Evolutionary conservation across 768 basidiomycete genomes (phyloP).

Genomic region (Leucocoprinus leucothites): DNA sequence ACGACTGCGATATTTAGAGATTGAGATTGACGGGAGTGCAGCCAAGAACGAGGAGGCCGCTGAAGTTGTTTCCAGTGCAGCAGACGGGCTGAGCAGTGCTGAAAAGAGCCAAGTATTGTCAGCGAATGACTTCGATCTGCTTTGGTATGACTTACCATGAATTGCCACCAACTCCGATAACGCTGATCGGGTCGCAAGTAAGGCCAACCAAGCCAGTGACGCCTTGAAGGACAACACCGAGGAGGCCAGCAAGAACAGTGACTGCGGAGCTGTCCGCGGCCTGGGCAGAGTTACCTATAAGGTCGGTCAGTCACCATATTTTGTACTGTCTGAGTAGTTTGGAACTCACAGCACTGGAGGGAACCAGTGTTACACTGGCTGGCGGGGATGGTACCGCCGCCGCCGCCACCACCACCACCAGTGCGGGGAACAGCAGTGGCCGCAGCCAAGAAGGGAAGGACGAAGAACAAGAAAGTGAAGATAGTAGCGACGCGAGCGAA

Average conservation of each 20-base stretch:
- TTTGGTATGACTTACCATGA: conserved; percentile 21
- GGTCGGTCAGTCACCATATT: too few relatives aligned
- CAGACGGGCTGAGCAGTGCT: conserved; percentile 25
- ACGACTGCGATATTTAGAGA: conserved; percentile 6
- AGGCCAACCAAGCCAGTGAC: conserved; percentile 6
- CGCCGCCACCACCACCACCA: too few relatives aligned
- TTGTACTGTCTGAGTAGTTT: too few relatives aligned
- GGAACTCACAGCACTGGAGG: too few relatives aligned
- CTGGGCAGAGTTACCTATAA: conserved; percentile 17
- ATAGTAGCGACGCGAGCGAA: too few relatives aligned
- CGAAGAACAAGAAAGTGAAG: too few relatives aligned
- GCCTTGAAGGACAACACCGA: too few relatives aligned
- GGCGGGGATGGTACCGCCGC: too few relatives aligned
- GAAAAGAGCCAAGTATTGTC: not conserved
- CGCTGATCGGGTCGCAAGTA: conserved; percentile 6
- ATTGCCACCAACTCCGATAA: conserved; percentile 15
- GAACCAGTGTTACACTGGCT: too few relatives aligned
- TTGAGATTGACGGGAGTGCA: conserved; percentile 25
- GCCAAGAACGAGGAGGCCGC: conserved; percentile 25
- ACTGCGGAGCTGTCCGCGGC: conserved; percentile 1
- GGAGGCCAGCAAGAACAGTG: not conserved
- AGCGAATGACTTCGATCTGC: not conserved
- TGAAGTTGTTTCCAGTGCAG: conserved; percentile 26
- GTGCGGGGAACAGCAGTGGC: too few relatives aligned
- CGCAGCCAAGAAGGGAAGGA: too few relatives aligned